phyloP scores from a whole-genome alignment of 306 rosid species.

The Acacia melanoxylon region DNA sequence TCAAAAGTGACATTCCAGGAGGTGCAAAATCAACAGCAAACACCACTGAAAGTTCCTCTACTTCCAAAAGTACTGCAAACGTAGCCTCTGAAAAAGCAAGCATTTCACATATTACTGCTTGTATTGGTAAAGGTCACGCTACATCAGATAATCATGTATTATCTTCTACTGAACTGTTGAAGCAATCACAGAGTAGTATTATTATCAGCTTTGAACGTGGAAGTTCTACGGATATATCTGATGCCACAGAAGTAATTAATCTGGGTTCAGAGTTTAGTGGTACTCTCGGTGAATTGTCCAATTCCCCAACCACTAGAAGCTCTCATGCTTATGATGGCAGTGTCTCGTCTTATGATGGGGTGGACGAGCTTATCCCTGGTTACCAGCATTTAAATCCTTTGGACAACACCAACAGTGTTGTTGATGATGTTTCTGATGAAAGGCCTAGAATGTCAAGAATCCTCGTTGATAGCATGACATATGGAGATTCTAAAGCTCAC shows the following conservation, averaged over 20 bases:
- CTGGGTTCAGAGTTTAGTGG: conserved; percentile 50
- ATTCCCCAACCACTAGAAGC: conserved; percentile 56
- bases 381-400: conserved; percentile 35
- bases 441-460: conserved; percentile 43
- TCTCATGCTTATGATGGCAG: conserved; percentile 74
- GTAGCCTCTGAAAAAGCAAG: conserved; percentile 30
- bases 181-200: conserved; percentile 34
- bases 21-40: conserved; percentile 38
- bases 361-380: conserved; percentile 47
- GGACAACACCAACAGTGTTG: conserved; percentile 30
- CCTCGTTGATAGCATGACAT: conserved; percentile 32
- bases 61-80: conserved; percentile 30
- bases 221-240: conserved; percentile 45
- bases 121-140: conserved; percentile 30
- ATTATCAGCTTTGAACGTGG: conserved; percentile 24
- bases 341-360: conserved; percentile 68
- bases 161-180: conserved; percentile 37
- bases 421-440: conserved; percentile 42
- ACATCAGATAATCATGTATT: conserved; percentile 36
- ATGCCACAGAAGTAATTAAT: conserved; percentile 35
- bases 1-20: conserved; percentile 1
- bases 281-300: conserved; percentile 36
- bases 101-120: conserved; percentile 32
- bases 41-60: conserved; percentile 36
- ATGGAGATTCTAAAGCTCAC: conserved; percentile 40